Conservation (phyloP, 2,329 filamentous ascomycete genomes). For the Hawksworthiomyces lignivorus region DNA sequence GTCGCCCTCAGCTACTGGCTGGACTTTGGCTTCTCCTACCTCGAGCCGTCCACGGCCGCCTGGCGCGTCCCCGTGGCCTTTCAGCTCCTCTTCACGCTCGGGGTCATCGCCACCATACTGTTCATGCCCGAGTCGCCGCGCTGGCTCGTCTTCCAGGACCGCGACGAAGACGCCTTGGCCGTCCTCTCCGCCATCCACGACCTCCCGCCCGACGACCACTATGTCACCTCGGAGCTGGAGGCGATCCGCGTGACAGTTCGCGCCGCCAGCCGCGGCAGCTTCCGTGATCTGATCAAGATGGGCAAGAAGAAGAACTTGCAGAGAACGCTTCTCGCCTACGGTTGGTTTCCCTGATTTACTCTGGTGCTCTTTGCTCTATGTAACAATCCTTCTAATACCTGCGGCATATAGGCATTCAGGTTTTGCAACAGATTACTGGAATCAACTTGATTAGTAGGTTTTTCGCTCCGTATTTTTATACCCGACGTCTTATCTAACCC, state of each 20-base stretch:
- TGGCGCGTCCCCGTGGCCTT: constrained; percentile 11
- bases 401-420: constrained; percentile 46
- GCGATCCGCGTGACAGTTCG: constrained; percentile 25
- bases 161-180: constrained; percentile 23
- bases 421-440: constrained; percentile 54
- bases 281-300: too few species aligned
- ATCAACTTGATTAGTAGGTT: constrained; percentile 53
- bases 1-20: constrained; percentile 17
- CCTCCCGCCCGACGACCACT: constrained; percentile 16
- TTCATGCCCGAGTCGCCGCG: constrained; percentile 27
- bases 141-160: constrained; percentile 23
- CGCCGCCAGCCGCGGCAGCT: too few species aligned
- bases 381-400: too few species aligned
- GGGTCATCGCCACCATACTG: constrained; percentile 30
- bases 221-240: constrained; percentile 16
- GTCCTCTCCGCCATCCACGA: constrained; percentile 23
- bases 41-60: neutral
- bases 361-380: too few species aligned
- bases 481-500: too few species aligned
- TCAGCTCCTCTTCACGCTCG: constrained; percentile 16
- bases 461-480: too few species aligned
- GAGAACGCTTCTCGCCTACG: constrained; percentile 41
- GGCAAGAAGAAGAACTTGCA: constrained; percentile 50
- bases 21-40: constrained; percentile 6
- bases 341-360: too few species aligned